Conservation (phyloP, 2,329 filamentous ascomycete genomes). For the Dothideomycetidae sp. region DNA sequence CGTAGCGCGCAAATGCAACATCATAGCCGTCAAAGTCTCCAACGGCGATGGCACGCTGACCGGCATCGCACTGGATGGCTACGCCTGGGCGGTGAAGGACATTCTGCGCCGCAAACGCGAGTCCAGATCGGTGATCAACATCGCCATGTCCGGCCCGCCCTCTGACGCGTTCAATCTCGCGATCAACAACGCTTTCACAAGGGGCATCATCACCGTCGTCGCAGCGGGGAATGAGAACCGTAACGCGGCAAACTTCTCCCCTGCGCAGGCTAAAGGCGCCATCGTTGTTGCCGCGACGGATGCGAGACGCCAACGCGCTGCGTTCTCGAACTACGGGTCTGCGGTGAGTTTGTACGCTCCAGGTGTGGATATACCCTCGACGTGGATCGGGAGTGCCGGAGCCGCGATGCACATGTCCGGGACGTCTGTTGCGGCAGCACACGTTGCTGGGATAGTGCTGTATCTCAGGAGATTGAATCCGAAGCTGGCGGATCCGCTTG, state of each 20-base stretch:
- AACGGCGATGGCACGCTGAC: slow-evolving; percentile 30
- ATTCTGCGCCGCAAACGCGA: slow-evolving; percentile 11
- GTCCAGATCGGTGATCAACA: slow-evolving; percentile 37
- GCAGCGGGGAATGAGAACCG: slow-evolving; percentile 39
- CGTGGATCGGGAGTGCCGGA: slow-evolving; percentile 33
- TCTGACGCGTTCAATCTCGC: slow-evolving; percentile 38
- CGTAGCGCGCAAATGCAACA: slow-evolving; percentile 43
- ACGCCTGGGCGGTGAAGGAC: slow-evolving; percentile 37
- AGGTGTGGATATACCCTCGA: slow-evolving; percentile 27
- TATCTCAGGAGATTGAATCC: no score
- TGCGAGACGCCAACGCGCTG: slow-evolving; percentile 19
- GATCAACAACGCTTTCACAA: slow-evolving; percentile 31
- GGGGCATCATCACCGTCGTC: slow-evolving; percentile 39
- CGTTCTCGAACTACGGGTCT: slow-evolving; percentile 28
- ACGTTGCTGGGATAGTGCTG: slow-evolving; percentile 55
- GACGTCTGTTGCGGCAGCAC: slow-evolving; percentile 52
- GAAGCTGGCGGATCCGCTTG: no score
- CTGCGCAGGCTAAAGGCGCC: slow-evolving; percentile 23
- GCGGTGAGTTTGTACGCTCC: slow-evolving; percentile 26
- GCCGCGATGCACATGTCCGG: slow-evolving; percentile 37
- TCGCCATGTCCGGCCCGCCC: slow-evolving; percentile 38
- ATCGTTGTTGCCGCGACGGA: slow-evolving; percentile 25
- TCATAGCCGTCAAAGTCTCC: slow-evolving; percentile 46
- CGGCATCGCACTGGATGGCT: slow-evolving; percentile 42
- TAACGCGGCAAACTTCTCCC: slow-evolving; percentile 19